phyloP scores from a whole-genome alignment of 148 eudicot genomes.

The Pharnaceum exiguum region DNA sequence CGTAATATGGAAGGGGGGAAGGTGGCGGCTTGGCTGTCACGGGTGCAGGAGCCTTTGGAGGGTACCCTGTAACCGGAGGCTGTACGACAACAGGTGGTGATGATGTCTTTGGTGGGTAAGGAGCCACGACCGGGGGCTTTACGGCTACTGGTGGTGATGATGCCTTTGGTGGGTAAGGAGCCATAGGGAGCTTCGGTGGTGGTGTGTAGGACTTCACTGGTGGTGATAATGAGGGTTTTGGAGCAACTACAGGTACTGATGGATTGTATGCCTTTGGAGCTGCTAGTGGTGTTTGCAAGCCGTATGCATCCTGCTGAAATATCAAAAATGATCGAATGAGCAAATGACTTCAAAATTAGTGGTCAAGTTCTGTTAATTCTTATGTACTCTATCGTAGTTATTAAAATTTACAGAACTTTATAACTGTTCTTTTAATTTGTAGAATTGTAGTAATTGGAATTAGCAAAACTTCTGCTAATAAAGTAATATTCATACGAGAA shows the following conservation, averaged over 20 bases:
- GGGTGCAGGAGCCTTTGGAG: constrained; percentile 11
- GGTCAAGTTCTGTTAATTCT: neutral
- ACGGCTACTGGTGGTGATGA: neutral
- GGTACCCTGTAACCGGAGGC: neutral
- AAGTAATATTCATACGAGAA: too few relatives aligned
- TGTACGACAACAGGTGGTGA: neutral
- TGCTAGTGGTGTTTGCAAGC: constrained; percentile 10
- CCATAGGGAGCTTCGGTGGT: neutral
- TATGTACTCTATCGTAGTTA: neutral
- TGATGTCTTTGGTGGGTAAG: constrained; percentile 14
- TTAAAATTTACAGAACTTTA: too few relatives aligned
- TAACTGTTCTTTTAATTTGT: too few relatives aligned
- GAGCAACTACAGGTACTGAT: neutral
- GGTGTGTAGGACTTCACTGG: constrained; percentile 16
- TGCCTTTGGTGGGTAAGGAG: constrained; percentile 1
- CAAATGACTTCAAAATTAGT: neutral
- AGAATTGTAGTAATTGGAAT: too few relatives aligned
- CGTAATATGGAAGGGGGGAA: constrained; percentile 29
- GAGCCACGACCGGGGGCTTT: neutral
- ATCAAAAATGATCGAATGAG: neutral
- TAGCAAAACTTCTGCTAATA: too few relatives aligned
- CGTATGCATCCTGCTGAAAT: constrained; percentile 16
- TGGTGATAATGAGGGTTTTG: constrained; percentile 13
- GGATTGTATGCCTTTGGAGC: constrained; percentile 8
- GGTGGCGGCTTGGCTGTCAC: constrained; percentile 8